phyloP scores from a whole-genome alignment of 345 rosid genomes.

The Syzygium oleosum region DNA sequence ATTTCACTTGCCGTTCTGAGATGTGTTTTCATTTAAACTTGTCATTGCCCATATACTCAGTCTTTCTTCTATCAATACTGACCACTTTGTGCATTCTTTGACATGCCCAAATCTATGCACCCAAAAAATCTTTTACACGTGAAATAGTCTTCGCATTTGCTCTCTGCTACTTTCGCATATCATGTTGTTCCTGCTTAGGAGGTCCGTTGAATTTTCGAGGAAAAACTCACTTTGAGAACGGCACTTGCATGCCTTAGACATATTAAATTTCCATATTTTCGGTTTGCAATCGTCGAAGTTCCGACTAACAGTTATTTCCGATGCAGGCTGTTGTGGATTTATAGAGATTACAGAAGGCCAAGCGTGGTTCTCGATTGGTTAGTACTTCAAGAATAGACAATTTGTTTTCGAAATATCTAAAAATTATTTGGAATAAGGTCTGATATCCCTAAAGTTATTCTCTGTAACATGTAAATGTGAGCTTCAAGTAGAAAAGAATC shows the following conservation, averaged over 20 bases:
- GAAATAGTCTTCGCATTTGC: background rate
- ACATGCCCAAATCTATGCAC: background rate
- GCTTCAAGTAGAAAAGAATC: background rate
- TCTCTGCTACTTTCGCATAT: background rate
- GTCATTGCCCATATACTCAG: background rate
- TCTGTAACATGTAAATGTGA: background rate
- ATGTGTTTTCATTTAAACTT: background rate
- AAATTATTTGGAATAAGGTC: background rate
- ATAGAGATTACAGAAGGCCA: background rate
- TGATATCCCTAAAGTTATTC: background rate
- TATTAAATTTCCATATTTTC: background rate
- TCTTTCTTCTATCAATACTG: background rate
- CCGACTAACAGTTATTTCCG: background rate
- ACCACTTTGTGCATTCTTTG: background rate
- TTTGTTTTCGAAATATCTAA: background rate
- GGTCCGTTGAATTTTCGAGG: background rate
- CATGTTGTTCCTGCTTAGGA: background rate
- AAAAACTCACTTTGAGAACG: background rate
- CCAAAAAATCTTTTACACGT: background rate
- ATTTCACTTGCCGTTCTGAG: background rate
- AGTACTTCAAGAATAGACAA: background rate
- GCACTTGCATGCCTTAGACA: background rate
- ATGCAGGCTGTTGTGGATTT: background rate
- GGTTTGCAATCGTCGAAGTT: background rate
- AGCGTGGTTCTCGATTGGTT: background rate